Evolutionary conservation across 768 basidiomycete species (phyloP).

Genomic region (Austroboletus eburneus): DNA sequence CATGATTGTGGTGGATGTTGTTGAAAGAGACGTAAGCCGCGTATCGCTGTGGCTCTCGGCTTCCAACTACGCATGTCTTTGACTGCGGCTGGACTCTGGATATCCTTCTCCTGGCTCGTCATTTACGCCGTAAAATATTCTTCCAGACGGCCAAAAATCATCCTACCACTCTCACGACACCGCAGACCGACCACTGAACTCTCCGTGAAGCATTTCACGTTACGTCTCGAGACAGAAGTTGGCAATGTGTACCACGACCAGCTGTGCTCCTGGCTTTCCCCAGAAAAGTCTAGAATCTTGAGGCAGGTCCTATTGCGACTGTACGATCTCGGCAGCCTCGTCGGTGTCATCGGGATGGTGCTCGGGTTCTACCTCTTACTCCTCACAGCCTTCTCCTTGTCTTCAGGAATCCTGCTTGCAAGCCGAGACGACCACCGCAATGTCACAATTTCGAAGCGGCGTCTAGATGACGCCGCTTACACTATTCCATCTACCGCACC

Average conservation of each 20-base stretch:
- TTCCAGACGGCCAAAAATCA: slow-evolving; percentile 10
- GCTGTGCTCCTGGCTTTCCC: slow-evolving; percentile 35
- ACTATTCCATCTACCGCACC: neutral
- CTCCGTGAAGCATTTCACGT: slow-evolving; percentile 24
- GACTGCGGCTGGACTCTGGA: slow-evolving; percentile 17
- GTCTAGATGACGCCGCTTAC: neutral
- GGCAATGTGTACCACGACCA: slow-evolving; percentile 49
- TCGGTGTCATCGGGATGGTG: slow-evolving; percentile 47
- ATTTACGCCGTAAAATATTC: slow-evolving; percentile 24
- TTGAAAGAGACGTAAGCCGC: no score
- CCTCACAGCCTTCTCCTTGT: slow-evolving; percentile 29
- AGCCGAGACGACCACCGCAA: neutral
- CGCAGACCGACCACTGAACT: slow-evolving; percentile 20
- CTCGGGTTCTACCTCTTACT: slow-evolving; percentile 37
- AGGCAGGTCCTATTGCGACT: slow-evolving; percentile 29
- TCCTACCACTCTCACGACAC: slow-evolving; percentile 19
- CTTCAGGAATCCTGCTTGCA: slow-evolving; percentile 10
- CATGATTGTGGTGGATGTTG: slow-evolving; percentile 44
- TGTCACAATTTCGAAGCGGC: slow-evolving; percentile 15
- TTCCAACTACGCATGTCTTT: slow-evolving; percentile 27
- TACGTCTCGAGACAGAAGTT: slow-evolving; percentile 43
- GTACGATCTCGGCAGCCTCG: slow-evolving; percentile 49
- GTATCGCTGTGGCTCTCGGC: no score
- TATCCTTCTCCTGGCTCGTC: slow-evolving; percentile 21
- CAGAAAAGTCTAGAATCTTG: slow-evolving; percentile 23